Base-by-base conservation (phyloP, 768 basidiomycete species). In the Myochromella boudieri region DNA sequence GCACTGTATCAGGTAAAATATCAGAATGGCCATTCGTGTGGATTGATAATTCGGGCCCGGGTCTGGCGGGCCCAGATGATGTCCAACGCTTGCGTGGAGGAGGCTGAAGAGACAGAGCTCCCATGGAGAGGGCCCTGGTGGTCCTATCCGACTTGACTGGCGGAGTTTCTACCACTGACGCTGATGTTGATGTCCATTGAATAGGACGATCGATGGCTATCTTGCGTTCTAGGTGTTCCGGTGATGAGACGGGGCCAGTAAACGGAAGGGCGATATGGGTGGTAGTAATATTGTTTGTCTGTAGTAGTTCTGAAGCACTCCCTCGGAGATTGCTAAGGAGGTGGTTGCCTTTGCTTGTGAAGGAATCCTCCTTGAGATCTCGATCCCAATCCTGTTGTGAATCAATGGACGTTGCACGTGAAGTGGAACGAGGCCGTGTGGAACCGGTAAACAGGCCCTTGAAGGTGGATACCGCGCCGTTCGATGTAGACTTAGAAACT, bases 391-490 rank as follows among this genome's bases (percentile, higher is more conserved):
- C 70, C 37, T 57, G 67, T 24, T 51, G 64, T 27, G 59, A 66
- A 24, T 72, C 68, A n/a, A 72, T 60, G 5, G 75, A 72, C 6
- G 75, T 67, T 12, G 78, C 70, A 29, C 75, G 71, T 14, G 82
- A 82, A 2, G 71, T 66, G 3, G 84, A 82, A 3, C 81, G 76
- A 27, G 82, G 80, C 4, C 84, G 78, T 24, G 61, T 62, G 10
- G 65, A 55, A 12, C 64, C 66, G 24, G 71, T 64, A 54, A 85
- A 85, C 24, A 87, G 61, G 8, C 80, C 77, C 56, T 81, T 85
- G 36, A 86, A 61, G 2, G 82, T 74, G 4, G 81, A 75, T 14
- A 84, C 79, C 8, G 78, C 72, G 41, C 64, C 60, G 15, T 66
- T 55, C 4, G 71, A 55, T 11, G 68, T 51, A 14, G 74, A 54